phyloP scores from a whole-genome alignment of 2,329 filamentous ascomycete species.

The Aschersonia sp. region DNA sequence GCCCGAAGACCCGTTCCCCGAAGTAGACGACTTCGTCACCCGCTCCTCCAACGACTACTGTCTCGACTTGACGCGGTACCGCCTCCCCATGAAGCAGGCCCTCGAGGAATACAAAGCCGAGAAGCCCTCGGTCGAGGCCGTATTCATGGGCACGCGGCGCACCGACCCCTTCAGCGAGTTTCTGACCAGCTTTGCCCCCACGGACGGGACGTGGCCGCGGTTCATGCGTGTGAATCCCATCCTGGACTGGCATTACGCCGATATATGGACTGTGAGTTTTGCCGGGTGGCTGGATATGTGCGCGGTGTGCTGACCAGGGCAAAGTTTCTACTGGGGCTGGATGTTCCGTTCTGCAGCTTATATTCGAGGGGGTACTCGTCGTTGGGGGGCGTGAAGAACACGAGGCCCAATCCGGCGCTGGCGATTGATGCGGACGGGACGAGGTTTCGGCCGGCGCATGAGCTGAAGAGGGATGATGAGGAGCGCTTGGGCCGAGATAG shows the following conservation, averaged over 20 bases:
- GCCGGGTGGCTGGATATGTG: too few relatives aligned
- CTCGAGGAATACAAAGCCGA: constrained; percentile 64
- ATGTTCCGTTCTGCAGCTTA: constrained; percentile 70
- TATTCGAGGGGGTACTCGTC: constrained; percentile 87
- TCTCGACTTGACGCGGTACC: constrained; percentile 61
- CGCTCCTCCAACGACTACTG: constrained; percentile 53
- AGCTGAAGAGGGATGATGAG: constrained; percentile 58
- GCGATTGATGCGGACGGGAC: constrained; percentile 21
- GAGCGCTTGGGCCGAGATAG: constrained; percentile 64
- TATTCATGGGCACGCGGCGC: constrained; percentile 52
- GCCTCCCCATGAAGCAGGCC: constrained; percentile 65
- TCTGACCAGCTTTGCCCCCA: constrained; percentile 71
- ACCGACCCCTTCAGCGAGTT: constrained; percentile 82
- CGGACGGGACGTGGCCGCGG: constrained; percentile 76
- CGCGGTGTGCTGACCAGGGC: too few relatives aligned
- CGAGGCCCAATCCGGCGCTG: constrained; percentile 72
- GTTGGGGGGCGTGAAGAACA: constrained; percentile 81
- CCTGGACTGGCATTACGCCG: constrained; percentile 92
- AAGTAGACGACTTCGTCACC: constrained; percentile 75
- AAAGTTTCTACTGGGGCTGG: constrained; percentile 65
- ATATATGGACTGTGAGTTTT: constrained; percentile 75
- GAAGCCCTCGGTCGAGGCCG: constrained; percentile 46
- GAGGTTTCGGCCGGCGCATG: constrained; percentile 59
- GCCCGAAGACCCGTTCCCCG: constrained; percentile 66
- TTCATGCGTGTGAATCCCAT: constrained; percentile 93